Conservation (phyloP, 2,329 filamentous ascomycete species). For the Davidsoniella virescens region DNA sequence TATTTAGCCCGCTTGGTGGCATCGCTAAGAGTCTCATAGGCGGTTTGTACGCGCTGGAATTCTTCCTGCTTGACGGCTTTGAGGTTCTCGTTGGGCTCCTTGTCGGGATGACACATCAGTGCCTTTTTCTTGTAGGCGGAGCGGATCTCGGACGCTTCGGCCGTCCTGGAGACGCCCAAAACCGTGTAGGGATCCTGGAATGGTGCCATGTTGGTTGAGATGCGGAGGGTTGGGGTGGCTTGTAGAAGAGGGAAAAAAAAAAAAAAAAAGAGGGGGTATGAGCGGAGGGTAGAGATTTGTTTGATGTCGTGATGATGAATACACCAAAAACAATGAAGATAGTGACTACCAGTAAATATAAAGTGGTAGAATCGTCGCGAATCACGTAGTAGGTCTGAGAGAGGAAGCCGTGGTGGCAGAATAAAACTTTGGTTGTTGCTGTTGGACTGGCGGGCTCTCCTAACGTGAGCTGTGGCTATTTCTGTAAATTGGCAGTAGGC, state of each 20-base stretch:
- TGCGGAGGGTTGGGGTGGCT: too few relatives aligned
- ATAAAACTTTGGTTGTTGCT: too few relatives aligned
- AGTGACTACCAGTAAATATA: too few relatives aligned
- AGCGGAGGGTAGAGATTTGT: too few relatives aligned
- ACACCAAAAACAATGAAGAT: too few relatives aligned
- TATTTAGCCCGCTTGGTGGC: conserved; percentile 57
- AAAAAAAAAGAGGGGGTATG: background rate
- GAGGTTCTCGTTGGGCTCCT: conserved; percentile 60
- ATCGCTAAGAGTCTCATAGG: conserved; percentile 80
- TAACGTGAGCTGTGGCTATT: too few relatives aligned
- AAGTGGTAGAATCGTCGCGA: too few relatives aligned
- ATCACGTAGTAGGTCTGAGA: too few relatives aligned
- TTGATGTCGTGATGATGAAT: too few relatives aligned
- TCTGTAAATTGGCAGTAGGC: too few relatives aligned
- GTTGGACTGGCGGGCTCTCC: too few relatives aligned
- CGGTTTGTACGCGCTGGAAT: conserved; percentile 83
- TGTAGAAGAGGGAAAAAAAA: background rate
- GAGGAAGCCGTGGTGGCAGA: too few relatives aligned
- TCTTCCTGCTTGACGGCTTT: conserved; percentile 69
- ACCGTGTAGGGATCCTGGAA: conserved; percentile 63
- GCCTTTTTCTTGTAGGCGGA: conserved; percentile 71
- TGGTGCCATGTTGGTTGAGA: conserved; percentile 28
- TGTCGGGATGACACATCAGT: conserved; percentile 81
- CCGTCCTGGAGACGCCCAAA: conserved; percentile 58
- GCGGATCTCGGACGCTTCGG: conserved; percentile 55